Evolutionary conservation across 106 monocot genomes (phyloP), one percentile per base, ranked within the genome.

Genomic region (Allium sativum): DNA sequence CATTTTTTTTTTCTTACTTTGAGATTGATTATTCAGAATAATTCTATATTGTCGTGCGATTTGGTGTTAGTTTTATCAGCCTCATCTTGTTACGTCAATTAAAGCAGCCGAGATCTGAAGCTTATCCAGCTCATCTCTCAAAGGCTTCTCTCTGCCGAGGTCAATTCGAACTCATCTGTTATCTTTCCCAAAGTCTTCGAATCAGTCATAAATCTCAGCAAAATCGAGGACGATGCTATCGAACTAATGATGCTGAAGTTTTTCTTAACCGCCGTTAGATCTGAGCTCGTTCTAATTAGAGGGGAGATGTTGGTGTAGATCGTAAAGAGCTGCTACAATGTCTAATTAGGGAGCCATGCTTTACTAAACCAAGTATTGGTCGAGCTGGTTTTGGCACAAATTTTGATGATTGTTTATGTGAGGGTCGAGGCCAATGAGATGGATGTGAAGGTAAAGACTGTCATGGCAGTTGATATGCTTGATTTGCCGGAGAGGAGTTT

Each of bases 281-380:
- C 88, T 15, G 77, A 82, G 12, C 45, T 60, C n/a, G 66, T 76
- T 22, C 45, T 63, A 16, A 21, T 98, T 64, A 77, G 85, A 18
- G 85, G 82, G 16, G 88, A 85, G 55, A 65, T 72, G 40, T 67
- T 98, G 44, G 92, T 81, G 16, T 77, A 85, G 56, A 68, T 85
- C 42, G 69, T 98, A 41, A 92, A 88, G 76, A 81, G 80, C 72
- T 81, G 88, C 59, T 98, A 88, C 64, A 98, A 98, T 57, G 77
- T 92, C 31, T 98, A 88, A 58, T 74, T 98, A 20, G 82, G 98
- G 17, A 88, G 91, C 72, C 72, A 68, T 50, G 82, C 78, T 54
- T 73, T 60, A 8, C 72, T 71, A 21, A 98, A 88, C 60, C 98
- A 98, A 80, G 45, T 98, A 13, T 85, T 88, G 15, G 79, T 92